phyloP scores from a whole-genome alignment of 1,139 yeast genomes.

The Sugiyamaella xylanicola region DNA sequence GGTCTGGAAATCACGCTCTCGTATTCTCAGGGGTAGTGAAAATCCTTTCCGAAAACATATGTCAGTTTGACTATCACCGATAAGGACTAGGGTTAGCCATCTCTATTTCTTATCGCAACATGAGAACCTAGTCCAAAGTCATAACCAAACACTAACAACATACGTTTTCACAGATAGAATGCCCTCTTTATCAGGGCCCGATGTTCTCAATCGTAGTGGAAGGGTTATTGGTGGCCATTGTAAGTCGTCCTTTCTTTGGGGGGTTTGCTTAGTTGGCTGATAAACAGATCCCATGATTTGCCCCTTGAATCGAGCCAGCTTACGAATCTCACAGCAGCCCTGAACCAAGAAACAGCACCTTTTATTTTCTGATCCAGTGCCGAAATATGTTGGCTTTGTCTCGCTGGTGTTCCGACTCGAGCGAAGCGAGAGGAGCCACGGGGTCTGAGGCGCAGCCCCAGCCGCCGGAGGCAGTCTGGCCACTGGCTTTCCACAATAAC shows the following conservation, averaged over 20 bases:
- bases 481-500: too few species aligned
- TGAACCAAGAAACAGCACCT: too few species aligned
- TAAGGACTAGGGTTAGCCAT: constrained; percentile 15
- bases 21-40: neutral
- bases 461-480: too few species aligned
- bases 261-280: too few species aligned
- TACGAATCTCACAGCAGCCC: too few species aligned
- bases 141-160: neutral
- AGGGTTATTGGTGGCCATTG: constrained; percentile 12
- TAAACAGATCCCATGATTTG: neutral
- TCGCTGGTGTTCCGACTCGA: too few species aligned
- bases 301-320: neutral
- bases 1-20: neutral
- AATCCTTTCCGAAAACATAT: neutral
- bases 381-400: too few species aligned
- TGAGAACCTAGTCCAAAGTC: neutral
- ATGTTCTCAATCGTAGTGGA: neutral
- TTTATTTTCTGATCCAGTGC: too few species aligned
- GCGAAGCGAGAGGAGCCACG: too few species aligned
- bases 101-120: constrained; percentile 4
- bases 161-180: neutral
- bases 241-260: constrained; percentile 5
- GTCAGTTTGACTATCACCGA: too few species aligned
- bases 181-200: constrained; percentile 10
- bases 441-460: too few species aligned